Evolutionary conservation across 805 yeast species (phyloP).

Genomic region (Wickerhamomyces silvicola): DNA sequence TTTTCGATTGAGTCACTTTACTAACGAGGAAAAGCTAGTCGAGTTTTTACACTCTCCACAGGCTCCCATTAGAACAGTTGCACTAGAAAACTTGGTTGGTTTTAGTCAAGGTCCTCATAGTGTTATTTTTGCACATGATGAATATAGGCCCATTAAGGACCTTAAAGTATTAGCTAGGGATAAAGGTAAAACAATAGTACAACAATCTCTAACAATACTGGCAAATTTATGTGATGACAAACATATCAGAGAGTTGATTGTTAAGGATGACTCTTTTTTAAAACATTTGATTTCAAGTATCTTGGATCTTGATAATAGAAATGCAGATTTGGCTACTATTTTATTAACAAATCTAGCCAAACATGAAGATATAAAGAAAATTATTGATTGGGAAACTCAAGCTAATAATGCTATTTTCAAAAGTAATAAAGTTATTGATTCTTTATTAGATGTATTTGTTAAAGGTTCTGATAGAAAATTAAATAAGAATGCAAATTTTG

Average conservation of each 20-base stretch:
- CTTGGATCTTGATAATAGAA: slow-evolving; percentile 48
- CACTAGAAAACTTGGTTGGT: slow-evolving; percentile 77
- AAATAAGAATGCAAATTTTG: slow-evolving; percentile 69
- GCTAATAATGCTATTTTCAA: slow-evolving; percentile 43
- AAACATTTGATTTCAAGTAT: slow-evolving; percentile 43
- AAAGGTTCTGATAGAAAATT: slow-evolving; percentile 70
- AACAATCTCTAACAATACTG: slow-evolving; percentile 69
- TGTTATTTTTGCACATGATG: slow-evolving; percentile 60
- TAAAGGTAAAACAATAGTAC: slow-evolving; percentile 47
- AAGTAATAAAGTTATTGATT: slow-evolving; percentile 59
- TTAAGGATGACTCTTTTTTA: slow-evolving; percentile 53
- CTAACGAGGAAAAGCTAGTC: slow-evolving; percentile 41
- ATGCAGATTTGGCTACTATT: slow-evolving; percentile 79
- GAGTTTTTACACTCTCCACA: slow-evolving; percentile 77
- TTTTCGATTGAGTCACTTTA: slow-evolving; percentile 1
- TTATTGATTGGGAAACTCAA: slow-evolving; percentile 36
- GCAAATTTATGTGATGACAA: slow-evolving; percentile 76
- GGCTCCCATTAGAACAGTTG: slow-evolving; percentile 74
- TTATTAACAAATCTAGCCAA: slow-evolving; percentile 83
- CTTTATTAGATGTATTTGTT: slow-evolving; percentile 83
- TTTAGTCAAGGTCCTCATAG: slow-evolving; percentile 68
- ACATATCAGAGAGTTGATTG: slow-evolving; percentile 56
- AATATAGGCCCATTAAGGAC: slow-evolving; percentile 66
- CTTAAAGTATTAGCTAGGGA: slow-evolving; percentile 54
- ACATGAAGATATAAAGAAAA: slow-evolving; percentile 50